Base-by-base conservation (phyloP, 331 rosid genomes). In the Cydonia oblonga region DNA sequence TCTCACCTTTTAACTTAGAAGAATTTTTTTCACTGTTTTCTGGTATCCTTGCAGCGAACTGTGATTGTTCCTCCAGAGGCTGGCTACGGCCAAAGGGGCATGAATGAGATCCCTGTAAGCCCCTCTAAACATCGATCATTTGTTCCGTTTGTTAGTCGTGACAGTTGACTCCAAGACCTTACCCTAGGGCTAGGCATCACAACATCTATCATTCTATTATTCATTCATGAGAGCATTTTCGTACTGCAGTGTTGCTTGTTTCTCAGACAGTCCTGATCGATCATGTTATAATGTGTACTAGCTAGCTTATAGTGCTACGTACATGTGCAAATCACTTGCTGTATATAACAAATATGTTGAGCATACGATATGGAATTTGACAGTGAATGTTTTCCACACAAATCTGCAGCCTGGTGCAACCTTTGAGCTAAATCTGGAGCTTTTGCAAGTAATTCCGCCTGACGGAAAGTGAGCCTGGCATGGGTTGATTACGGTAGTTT, bases 321-420 rank as follows among this genome's bases (percentile, higher is more conserved):
- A 10, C 44, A 38, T 38, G 44, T 9, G 44, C 53, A 46, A 46
- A 0, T 46, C 53, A 15, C 53, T 46, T 54, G 60, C 60, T 54
- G 26, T 20, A 22, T 10, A 53, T 53, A 53, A 19, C 24, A 20
- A 53, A 7, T 9, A 54, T 20, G 60, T 19, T 15, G 16, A 15
- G 19, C 52, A 15, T 46, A 46, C 51, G 51, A 4, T 42, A 42
- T 42, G 51, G 51, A 5, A 46, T 5, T 15, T 46, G n/a, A 46
- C 53, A 16, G 16, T 46, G 53, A 46, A 46, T 46, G 53, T 46
- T 46, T 46, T 46, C 15, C 62, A 56, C 71, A 54, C 71, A 24
- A 64, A 28, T 77, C 80, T 84, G 86, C 97, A 91, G 97, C 96
- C 96, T 81, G 99, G 96, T 76, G 96, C 96, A 52, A 87, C 96